Conservation (phyloP, 2,329 filamentous ascomycete species). For the Penicillium sp. region DNA sequence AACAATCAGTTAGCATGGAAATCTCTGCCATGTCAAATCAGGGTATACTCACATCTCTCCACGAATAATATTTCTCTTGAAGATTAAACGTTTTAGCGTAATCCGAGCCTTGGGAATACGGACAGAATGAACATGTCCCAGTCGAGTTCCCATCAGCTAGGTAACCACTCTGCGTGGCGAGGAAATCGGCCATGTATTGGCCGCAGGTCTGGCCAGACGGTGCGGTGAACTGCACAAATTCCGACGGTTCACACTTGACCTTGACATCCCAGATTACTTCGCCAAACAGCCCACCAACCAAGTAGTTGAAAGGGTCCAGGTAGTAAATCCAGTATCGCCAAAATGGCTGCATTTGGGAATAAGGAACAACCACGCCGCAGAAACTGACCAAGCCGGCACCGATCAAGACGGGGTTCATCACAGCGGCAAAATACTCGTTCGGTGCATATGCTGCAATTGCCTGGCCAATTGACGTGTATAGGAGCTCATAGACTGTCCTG, state of each 20-base stretch:
- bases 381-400: conserved; percentile 42
- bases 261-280: conserved; percentile 39
- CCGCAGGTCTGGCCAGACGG: conserved; percentile 31
- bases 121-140: conserved; percentile 28
- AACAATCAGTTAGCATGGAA: background rate
- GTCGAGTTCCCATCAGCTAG: conserved; percentile 28
- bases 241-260: conserved; percentile 33
- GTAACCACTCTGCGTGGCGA: conserved; percentile 27
- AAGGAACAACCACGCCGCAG: conserved; percentile 40
- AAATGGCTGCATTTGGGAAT: conserved; percentile 36
- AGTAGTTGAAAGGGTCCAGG: conserved; percentile 44
- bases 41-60: conserved; percentile 34
- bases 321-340: conserved; percentile 47
- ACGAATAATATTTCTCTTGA: conserved; percentile 33
- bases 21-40: background rate
- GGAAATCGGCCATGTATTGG: conserved; percentile 33
- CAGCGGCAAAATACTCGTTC: conserved; percentile 57
- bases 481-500: conserved; percentile 39
- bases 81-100: conserved; percentile 35
- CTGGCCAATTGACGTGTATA: conserved; percentile 45
- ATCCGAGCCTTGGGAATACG: conserved; percentile 31
- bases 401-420: conserved; percentile 57
- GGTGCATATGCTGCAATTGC: conserved; percentile 60
- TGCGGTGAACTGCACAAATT: conserved; percentile 29
- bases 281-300: conserved; percentile 39